Base-by-base conservation (phyloP, 805 yeast genomes). In the Cyberlindnera suaveolens region DNA sequence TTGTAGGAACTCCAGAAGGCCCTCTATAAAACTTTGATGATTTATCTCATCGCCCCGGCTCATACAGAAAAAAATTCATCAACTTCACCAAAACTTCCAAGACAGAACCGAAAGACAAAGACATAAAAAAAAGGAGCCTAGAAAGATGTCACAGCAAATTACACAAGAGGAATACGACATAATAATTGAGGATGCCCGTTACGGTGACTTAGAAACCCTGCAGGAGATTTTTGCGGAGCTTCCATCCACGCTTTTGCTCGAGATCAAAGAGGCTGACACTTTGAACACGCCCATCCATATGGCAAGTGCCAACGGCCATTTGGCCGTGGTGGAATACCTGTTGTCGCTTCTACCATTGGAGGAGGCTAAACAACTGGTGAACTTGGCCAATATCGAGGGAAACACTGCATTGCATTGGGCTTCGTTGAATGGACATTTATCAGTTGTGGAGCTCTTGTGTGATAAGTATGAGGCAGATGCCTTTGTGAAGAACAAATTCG, bases 401-500 rank as follows among this genome's bases (percentile, higher is more conserved):
- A 93, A 93, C 62, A 90, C 99, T 0, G 85, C 98, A 1, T 70
- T 93, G 50, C 98, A 93, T 62, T 93, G 99, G 99, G 97, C 98
- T 1, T 75, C 95, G 1, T 75, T 80, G 51, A 89, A 86, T 56
- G 98, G 97, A 1, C 89, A 89, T 54, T 62, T 87, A 44, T 80
- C 75, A 3, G 68, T 82, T 8, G 91, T 87, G 17, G 65, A 83
- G 60, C 54, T 77, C 11, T 67, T 93, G 36, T 81, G 91, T 62
- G 91, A 85, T 17, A 72, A 77, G 44, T 85, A 77, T 52, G 74
- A 75, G 5, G 95, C 89, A 1, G 96, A 91, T 61, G 90, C 95
- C 7, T 85, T 85, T 54, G 57, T 76, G 31, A 84, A 82, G 63
- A 93, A 93, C 65, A 57, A 66, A 10, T 76, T 81, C 39, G 85